Evolutionary conservation across 2,329 filamentous ascomycete genomes (phyloP), one percentile per base, ranked within the genome.

Genomic region (Onygenales sp.): DNA sequence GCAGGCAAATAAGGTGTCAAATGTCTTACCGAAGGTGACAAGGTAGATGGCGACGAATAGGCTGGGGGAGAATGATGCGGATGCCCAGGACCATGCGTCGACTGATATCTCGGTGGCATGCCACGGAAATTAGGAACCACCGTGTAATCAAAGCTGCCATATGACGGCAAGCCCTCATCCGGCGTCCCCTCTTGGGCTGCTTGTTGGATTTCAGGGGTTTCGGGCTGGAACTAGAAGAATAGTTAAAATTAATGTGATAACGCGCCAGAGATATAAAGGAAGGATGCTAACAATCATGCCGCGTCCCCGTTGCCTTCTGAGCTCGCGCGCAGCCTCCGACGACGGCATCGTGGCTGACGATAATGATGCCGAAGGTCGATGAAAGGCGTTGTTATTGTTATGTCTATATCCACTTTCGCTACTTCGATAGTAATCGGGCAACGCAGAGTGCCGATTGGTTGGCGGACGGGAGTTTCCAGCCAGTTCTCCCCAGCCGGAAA

Each of bases 291-390:
- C 59, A 49, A 54, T 54, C 51, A 56, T 53, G 13, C 54, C 58
- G 36, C 53, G 52, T 13, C 51, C 44, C 34, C 59, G 42, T 11
- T 55, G 54, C 51, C 62, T 55, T 45, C 59, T 52, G 2, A 56
- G 32, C 34, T 59, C 56, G n/a, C 54, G 39, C 21, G 53, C 40
- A 43, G 56, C 40, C 44, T 57, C 48, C 46, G 55, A 42, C 31
- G 42, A n/a, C 11, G 32, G 17, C 32, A 52, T 49, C 11, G 53
- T 33, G 17, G 52, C 36, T 17, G 56, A 51, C 13, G 50, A 44
- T 4, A 51, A 37, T 31, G 56, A 56, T 34, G 50, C 42, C 33
- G 49, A 53, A 33, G 61, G 51, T 40, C 63, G 61, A 52, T 65
- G 65, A 44, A 52, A 54, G 3, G n/a, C 37, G 39, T 42, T 42